phyloP scores from a whole-genome alignment of 768 basidiomycete genomes.

The Tricholoma terreum region DNA sequence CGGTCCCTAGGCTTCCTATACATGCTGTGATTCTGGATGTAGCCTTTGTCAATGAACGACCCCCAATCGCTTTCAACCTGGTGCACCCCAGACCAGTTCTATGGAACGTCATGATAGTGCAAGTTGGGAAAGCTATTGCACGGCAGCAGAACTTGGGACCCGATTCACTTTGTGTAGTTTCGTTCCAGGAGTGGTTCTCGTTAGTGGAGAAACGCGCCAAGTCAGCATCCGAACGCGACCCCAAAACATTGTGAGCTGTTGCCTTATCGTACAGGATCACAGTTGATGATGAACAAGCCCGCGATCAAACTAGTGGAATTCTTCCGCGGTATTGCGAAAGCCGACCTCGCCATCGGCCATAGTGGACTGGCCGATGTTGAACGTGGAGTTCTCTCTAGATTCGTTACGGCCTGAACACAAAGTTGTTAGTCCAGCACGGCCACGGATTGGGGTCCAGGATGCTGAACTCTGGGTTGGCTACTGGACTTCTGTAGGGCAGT shows the following conservation, averaged over 20 bases:
- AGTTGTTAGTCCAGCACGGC: slow-evolving; percentile 5
- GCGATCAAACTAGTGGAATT: slow-evolving; percentile 33
- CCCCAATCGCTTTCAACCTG: slow-evolving; percentile 30
- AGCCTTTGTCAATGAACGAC: slow-evolving; percentile 17
- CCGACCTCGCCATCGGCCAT: slow-evolving; percentile 9
- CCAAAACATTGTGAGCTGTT: slow-evolving; percentile 5
- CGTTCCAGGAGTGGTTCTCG: slow-evolving; percentile 16
- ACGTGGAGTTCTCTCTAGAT: slow-evolving; percentile 12
- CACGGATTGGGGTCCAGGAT: slow-evolving; percentile 5
- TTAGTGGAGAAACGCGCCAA: slow-evolving; percentile 9
- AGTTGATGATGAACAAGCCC: slow-evolving; percentile 18
- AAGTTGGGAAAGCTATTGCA: slow-evolving; percentile 13
- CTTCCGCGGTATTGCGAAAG: slow-evolving; percentile 22
- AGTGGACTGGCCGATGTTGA: slow-evolving; percentile 3
- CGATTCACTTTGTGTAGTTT: background rate
- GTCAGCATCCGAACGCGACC: slow-evolving; percentile 1
- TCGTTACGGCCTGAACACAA: slow-evolving; percentile 11
- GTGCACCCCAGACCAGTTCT: slow-evolving; percentile 34
- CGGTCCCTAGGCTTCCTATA: slow-evolving; percentile 42
- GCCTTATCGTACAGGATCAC: too few species aligned
- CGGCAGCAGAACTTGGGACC: background rate
- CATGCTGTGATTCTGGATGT: slow-evolving; percentile 34
- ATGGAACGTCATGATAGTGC: slow-evolving; percentile 29
- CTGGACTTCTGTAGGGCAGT: slow-evolving; percentile 9
- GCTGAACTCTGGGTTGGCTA: slow-evolving; percentile 11